Evolutionary conservation across 1,284 basidiomycete species (phyloP).

Genomic region (Phlebopus sp.): DNA sequence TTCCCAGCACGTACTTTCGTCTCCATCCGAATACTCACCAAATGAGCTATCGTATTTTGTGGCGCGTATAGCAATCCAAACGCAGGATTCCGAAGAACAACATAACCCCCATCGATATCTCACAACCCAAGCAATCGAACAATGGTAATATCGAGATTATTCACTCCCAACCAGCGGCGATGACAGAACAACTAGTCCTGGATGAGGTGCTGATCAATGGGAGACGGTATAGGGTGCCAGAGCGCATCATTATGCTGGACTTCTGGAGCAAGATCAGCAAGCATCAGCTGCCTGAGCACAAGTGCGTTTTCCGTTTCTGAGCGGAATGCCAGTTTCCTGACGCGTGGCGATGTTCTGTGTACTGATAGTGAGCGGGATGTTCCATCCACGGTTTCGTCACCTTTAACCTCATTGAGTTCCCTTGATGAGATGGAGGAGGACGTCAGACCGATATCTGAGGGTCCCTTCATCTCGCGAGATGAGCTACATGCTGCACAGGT

Average conservation of each 20-base stretch:
- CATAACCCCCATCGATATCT: constrained; percentile 66
- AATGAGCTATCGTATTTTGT: constrained; percentile 5
- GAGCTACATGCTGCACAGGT: constrained; percentile 42
- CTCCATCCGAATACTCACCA: constrained; percentile 8
- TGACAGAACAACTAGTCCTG: constrained; percentile 49
- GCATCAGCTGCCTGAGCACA: constrained; percentile 36
- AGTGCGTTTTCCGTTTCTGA: constrained; percentile 35
- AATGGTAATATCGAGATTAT: constrained; percentile 92
- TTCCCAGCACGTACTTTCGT: constrained; percentile 5
- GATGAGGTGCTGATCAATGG: constrained; percentile 82
- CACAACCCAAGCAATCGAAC: constrained; percentile 69
- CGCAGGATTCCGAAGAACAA: constrained; percentile 73
- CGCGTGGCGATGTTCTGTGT: neutral
- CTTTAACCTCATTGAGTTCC: constrained; percentile 72
- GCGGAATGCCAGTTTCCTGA: neutral
- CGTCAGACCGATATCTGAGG: constrained; percentile 18
- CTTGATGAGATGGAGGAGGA: constrained; percentile 59
- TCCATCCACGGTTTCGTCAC: constrained; percentile 59
- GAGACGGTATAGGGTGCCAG: constrained; percentile 90
- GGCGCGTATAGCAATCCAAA: constrained; percentile 57
- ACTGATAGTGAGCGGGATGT: constrained; percentile 38
- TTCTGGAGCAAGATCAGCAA: constrained; percentile 88
- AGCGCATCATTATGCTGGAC: constrained; percentile 87
- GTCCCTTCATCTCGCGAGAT: constrained; percentile 33
- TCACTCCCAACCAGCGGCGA: constrained; percentile 54